Conservation (phyloP, 345 rosid genomes). For the Populus davidiana region DNA sequence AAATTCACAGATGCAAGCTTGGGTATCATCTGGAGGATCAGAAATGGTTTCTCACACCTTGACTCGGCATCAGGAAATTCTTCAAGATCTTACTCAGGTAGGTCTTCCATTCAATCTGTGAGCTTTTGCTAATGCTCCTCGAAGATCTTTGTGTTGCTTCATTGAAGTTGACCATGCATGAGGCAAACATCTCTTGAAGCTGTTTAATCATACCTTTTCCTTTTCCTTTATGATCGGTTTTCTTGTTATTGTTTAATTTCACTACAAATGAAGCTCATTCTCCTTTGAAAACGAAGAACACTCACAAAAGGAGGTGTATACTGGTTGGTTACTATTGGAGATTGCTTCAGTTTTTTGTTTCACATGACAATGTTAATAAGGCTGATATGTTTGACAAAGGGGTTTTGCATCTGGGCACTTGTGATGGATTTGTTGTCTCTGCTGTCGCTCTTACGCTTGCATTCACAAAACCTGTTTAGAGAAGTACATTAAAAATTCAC, state of each 20-base stretch:
- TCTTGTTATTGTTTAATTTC: constrained; percentile 2
- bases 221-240: not conserved
- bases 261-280: not conserved
- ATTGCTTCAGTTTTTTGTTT: not conserved
- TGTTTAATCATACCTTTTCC: not conserved
- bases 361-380: not conserved
- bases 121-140: not conserved
- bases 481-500: not conserved
- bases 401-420: not conserved
- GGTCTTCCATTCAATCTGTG: constrained; percentile 8
- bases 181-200: not conserved
- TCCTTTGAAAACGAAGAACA: not conserved
- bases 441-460: not conserved
- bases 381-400: not conserved
- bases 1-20: constrained; percentile 85
- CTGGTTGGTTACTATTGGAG: not conserved
- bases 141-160: not conserved
- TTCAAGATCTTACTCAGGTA: constrained; percentile 91
- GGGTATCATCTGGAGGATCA: constrained; percentile 96
- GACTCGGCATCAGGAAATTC: constrained; percentile 95
- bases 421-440: not conserved
- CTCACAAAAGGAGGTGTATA: not conserved
- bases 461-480: not conserved
- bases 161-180: not conserved
- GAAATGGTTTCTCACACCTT: constrained; percentile 98